Percentiles rank a stretch among this genome's conserved stretches.
Conservation (phyloP, 768 basidiomycete species). For the Xerocomellus chrysenteron region DNA sequence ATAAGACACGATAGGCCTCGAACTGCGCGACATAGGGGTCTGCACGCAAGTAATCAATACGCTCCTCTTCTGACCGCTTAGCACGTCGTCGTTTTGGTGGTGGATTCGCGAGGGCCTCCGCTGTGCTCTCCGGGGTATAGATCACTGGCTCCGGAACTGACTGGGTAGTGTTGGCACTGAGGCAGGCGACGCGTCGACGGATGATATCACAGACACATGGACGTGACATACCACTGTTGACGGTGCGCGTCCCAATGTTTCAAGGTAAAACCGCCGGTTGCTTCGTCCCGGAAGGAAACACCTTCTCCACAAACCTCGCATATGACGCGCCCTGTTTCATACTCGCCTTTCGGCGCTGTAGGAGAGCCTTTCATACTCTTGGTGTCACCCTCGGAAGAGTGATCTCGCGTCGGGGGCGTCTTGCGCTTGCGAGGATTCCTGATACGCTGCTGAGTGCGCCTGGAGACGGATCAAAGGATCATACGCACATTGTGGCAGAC, state of each 20-base stretch:
- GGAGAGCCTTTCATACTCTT: slow-evolving; percentile 10
- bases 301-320: slow-evolving; percentile 63
- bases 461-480: slow-evolving; percentile 17
- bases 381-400: slow-evolving; percentile 13
- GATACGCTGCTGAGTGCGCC: slow-evolving; percentile 5
- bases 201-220: slow-evolving; percentile 1
- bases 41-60: slow-evolving; percentile 63
- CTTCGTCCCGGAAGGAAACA: slow-evolving; percentile 67
- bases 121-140: slow-evolving; percentile 43
- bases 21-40: slow-evolving; percentile 81
- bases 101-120: slow-evolving; percentile 44
- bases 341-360: slow-evolving; percentile 46
- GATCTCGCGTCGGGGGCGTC: slow-evolving; percentile 28
- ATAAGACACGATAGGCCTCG: slow-evolving; percentile 77
- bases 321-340: slow-evolving; percentile 61
- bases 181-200: slow-evolving; percentile 5
- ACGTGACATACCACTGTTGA: slow-evolving; percentile 48
- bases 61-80: slow-evolving; percentile 75
- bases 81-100: slow-evolving; percentile 66
- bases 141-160: slow-evolving; percentile 38
- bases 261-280: slow-evolving; percentile 60
- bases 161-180: slow-evolving; percentile 33
- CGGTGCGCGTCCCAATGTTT: slow-evolving; percentile 72
- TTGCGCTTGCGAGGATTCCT: slow-evolving; percentile 44
- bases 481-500: slow-evolving; percentile 21